Percentiles rank a stretch among this genome's conserved stretches.
These are phyloP conservation scores for Zygosaccharomyces bisporus DNA, from an alignment of 805 yeast species.

Conservation along the genomic window DNA sequence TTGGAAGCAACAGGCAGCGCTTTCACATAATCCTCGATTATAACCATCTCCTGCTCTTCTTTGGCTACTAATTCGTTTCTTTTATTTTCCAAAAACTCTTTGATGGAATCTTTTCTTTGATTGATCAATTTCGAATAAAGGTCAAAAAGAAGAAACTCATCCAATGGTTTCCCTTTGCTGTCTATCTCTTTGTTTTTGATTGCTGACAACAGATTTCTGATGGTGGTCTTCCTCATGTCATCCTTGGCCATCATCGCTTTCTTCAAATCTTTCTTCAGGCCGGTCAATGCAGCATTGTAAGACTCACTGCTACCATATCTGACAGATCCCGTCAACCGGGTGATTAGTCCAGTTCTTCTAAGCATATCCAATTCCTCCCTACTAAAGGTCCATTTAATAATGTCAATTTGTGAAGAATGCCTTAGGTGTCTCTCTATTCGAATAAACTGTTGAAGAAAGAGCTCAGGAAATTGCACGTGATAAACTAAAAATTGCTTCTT, in stretches of 20 bases:
- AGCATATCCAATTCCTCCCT: background rate
- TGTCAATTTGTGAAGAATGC: background rate
- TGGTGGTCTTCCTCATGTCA: slow-evolving; percentile 41
- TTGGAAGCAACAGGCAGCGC: slow-evolving; percentile 48
- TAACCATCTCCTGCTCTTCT: slow-evolving; percentile 45
- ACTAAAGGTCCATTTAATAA: background rate
- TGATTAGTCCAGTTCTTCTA: background rate
- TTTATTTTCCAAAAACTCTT: slow-evolving; percentile 43
- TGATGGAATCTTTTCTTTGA: slow-evolving; percentile 49
- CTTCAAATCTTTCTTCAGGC: slow-evolving; percentile 44
- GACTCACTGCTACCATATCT: slow-evolving; percentile 38
- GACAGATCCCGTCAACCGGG: slow-evolving; percentile 7
- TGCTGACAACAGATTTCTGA: slow-evolving; percentile 41
- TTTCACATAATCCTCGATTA: slow-evolving; percentile 41
- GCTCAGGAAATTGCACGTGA: background rate
- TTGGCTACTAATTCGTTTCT: slow-evolving; percentile 53
- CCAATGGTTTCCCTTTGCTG: slow-evolving; percentile 33
- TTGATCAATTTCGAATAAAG: slow-evolving; percentile 43
- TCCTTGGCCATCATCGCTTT: slow-evolving; percentile 47
- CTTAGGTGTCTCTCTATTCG: background rate
- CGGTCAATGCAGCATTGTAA: slow-evolving; percentile 34
- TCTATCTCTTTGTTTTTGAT: slow-evolving; percentile 46
- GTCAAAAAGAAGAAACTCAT: slow-evolving; percentile 38
- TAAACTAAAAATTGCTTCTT: background rate
- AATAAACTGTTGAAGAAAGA: background rate